A percentile compares a stretch with the other conserved stretches of the same genome.
Conservation (phyloP, 805 yeast genomes). For the Starmerella ratchasimensis region DNA sequence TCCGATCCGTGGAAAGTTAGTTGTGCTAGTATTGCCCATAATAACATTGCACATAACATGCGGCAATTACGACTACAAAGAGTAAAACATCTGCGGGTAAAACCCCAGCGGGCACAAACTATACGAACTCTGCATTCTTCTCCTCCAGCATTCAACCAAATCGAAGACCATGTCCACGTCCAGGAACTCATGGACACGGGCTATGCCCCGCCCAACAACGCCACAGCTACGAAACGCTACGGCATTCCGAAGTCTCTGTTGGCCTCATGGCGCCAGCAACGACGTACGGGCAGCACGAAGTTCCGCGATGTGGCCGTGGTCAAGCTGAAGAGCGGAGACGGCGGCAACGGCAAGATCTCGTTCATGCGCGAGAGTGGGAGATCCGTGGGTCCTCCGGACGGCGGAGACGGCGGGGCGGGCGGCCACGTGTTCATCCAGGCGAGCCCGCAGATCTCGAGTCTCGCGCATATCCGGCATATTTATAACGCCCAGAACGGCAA, state of each 20-base stretch:
- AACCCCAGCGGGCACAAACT: too few relatives aligned
- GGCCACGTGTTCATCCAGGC: conserved; percentile 80
- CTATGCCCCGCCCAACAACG: conserved; percentile 15
- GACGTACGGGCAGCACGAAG: conserved; percentile 11
- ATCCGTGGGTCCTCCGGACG: conserved; percentile 88
- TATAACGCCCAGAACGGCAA: conserved; percentile 64
- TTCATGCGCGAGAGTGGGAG: conserved; percentile 77
- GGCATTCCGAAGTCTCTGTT: conserved; percentile 14
- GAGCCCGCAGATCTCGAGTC: conserved; percentile 51
- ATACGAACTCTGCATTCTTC: too few relatives aligned
- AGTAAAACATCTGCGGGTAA: too few relatives aligned
- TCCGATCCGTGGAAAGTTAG: too few relatives aligned
- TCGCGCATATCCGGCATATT: conserved; percentile 52
- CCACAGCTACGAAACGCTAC: conserved; percentile 7
- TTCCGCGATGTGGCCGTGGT: conserved; percentile 50
- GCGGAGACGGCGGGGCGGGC: conserved; percentile 97
- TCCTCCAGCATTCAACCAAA: background rate
- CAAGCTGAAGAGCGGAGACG: conserved; percentile 59
- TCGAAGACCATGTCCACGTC: conserved; percentile 9
- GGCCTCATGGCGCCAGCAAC: conserved; percentile 21
- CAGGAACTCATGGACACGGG: conserved; percentile 15
- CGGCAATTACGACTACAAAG: too few relatives aligned
- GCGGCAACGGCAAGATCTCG: conserved; percentile 81
- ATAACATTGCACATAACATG: too few relatives aligned
- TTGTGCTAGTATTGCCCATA: too few relatives aligned